Evolutionary conservation across 2,329 filamentous ascomycete genomes (phyloP).

Genomic region (Fusarium napiforme): DNA sequence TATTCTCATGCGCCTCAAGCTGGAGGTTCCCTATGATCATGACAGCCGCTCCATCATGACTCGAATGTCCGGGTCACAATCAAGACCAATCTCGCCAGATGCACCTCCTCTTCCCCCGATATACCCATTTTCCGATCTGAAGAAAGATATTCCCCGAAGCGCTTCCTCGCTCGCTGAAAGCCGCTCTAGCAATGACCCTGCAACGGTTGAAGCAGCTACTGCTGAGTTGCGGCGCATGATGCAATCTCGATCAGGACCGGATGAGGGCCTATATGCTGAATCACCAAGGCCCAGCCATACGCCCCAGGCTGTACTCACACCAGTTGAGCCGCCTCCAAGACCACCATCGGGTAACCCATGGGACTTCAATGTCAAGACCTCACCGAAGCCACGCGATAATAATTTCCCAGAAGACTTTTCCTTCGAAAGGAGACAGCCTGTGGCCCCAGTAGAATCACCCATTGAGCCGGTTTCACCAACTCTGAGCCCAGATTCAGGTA

Average conservation of each 20-base stretch:
- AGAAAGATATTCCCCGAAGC: slow-evolving; percentile 16
- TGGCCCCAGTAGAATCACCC: slow-evolving; percentile 36
- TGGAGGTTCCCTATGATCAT: slow-evolving; percentile 51
- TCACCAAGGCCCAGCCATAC: slow-evolving; percentile 15
- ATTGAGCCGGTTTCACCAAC: slow-evolving; percentile 39
- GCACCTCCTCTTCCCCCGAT: slow-evolving; percentile 40
- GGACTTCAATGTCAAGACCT: slow-evolving; percentile 47
- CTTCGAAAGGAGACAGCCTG: slow-evolving; percentile 42
- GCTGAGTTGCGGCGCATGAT: slow-evolving; percentile 45
- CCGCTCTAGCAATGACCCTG: slow-evolving; percentile 23
- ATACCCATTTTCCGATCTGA: slow-evolving; percentile 31
- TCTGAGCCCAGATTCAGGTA: slow-evolving; percentile 35
- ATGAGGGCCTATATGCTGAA: slow-evolving; percentile 38
- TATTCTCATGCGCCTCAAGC: slow-evolving; percentile 64
- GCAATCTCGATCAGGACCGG: slow-evolving; percentile 43
- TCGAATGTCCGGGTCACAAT: slow-evolving; percentile 40
- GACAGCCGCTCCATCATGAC: slow-evolving; percentile 45
- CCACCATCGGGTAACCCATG: slow-evolving; percentile 58
- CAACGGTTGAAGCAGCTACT: slow-evolving; percentile 47
- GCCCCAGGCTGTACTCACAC: slow-evolving; percentile 28
- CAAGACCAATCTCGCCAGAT: slow-evolving; percentile 45
- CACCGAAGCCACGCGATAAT: slow-evolving; percentile 34
- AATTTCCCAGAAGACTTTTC: slow-evolving; percentile 37
- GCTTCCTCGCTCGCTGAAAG: slow-evolving; percentile 24
- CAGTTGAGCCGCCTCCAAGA: slow-evolving; percentile 42